These are phyloP conservation scores for Chaetomium fimeti DNA, from an alignment of 495 filamentous ascomycete species.

Conservation along the genomic window DNA sequence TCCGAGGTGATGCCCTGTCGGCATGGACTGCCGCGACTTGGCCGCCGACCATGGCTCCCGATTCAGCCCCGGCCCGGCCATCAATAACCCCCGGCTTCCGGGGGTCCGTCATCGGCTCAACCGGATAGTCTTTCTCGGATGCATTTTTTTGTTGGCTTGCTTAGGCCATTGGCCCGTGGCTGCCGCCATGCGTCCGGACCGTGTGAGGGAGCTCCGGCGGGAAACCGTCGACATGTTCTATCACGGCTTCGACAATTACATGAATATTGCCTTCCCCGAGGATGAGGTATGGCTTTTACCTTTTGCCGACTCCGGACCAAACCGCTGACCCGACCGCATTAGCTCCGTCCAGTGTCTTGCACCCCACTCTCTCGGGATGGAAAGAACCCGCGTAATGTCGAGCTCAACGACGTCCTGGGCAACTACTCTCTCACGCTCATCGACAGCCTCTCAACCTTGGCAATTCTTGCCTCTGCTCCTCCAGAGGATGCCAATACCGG, in stretches of 20 bases:
- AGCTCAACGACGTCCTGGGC: conserved; percentile 91
- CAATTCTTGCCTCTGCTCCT: conserved; percentile 75
- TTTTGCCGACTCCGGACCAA: conserved; percentile 17
- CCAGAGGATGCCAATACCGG: conserved; percentile 49
- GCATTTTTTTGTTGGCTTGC: conserved; percentile 16
- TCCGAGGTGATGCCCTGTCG: conserved; percentile 48
- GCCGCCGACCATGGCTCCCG: conserved; percentile 26
- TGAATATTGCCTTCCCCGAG: conserved; percentile 90
- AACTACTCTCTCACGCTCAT: conserved; percentile 96
- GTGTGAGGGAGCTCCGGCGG: conserved; percentile 53
- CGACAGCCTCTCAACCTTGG: conserved; percentile 90
- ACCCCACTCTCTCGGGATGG: conserved; percentile 77
- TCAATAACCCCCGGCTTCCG: not conserved
- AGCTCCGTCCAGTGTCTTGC: conserved; percentile 84
- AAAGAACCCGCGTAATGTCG: conserved; percentile 75
- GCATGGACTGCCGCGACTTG: conserved; percentile 36
- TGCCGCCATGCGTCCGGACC: conserved; percentile 52
- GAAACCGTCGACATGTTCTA: conserved; percentile 94
- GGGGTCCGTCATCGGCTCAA: not conserved
- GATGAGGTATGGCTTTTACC: conserved; percentile 63
- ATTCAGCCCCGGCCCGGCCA: conserved; percentile 16
- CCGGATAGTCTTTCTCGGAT: conserved; percentile 11
- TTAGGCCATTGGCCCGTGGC: conserved; percentile 36
- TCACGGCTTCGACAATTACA: conserved; percentile 95
- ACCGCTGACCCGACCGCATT: conserved; percentile 9